Base-by-base conservation (phyloP, 148 eudicot species). In the Heliosperma pusillum region DNA sequence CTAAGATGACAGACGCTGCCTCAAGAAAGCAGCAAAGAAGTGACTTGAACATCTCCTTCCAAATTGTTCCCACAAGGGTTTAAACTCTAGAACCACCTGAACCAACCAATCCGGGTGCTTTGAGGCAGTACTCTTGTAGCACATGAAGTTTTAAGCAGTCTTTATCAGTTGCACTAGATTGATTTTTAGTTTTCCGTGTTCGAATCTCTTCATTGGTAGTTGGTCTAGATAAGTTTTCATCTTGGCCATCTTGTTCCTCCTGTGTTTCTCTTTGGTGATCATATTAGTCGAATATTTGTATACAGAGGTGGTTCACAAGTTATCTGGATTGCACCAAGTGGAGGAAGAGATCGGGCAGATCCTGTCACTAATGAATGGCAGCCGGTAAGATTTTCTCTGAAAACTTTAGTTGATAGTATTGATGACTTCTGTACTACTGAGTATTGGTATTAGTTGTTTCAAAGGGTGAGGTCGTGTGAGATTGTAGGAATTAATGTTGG, bases 311-410 rank as follows among this genome's bases (percentile, higher is more conserved):
- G 99, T 82, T 90, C 99, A 42, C 90, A 89, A 84, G 78, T 96
- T 44, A 92, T 96, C 74, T 96, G 99, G 99, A 96, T 96, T 80
- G 99, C 99, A 76, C 99, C 99, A 66, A 96, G 99, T 86, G 99
- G 99, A 71, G 99, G 99, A 83, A 87, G 99, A 82, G 99, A 96
- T 77, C 96, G 99, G 55, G 97, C 99, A 70, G 89, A 92, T 69
- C 93, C 99, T 77, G 80, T 75, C 82, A 92, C 97, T 6, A 74
- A 81, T 66, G 91, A 96, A 83, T 92, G 97, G 97, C 75, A 69
- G 73, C 99, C 97, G 78, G 97, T 96, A 87, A 59, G 89, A 30
- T 69, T 65, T 50, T 16, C 53, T 19, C 45, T 22, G 25, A 76
- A 21, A 36, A 19, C 55, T 68, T 19, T 8, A 16, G 21, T 10